Evolutionary conservation across 441 rosid genomes (phyloP).

Genomic region (Populus tomentosa): DNA sequence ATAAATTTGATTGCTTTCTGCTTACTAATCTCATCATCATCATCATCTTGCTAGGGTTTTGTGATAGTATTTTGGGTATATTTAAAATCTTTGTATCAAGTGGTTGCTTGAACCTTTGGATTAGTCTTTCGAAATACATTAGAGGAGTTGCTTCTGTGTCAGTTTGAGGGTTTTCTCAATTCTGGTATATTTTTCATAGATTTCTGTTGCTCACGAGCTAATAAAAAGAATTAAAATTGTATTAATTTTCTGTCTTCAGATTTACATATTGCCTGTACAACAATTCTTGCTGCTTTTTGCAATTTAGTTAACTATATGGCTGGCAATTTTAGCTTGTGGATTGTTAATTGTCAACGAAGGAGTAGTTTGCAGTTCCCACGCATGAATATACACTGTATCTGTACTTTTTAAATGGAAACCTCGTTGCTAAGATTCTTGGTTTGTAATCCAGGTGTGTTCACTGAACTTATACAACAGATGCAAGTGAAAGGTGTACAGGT

Average conservation of each 20-base stretch:
- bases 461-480: constrained; percentile 97
- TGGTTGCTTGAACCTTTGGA: not conserved
- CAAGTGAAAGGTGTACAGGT: constrained; percentile 98
- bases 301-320: not conserved
- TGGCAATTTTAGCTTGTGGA: not conserved
- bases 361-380: not conserved
- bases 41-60: not conserved
- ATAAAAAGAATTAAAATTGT: not conserved
- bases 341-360: not conserved
- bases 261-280: not conserved
- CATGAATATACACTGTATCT: not conserved
- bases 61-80: not conserved
- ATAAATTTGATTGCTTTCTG: constrained; percentile 8
- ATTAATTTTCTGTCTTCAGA: not conserved
- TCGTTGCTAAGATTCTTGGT: not conserved
- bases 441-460: constrained; percentile 78
- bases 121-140: not conserved
- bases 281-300: not conserved
- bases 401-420: not conserved
- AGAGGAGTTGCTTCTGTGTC: not conserved
- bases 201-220: not conserved
- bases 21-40: not conserved
- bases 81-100: not conserved
- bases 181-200: not conserved
- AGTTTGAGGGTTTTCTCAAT: not conserved